A percentile compares a stretch with the other conserved stretches of the same genome.
Conservation (phyloP, 768 basidiomycete genomes). For the Mycena belliarum region DNA sequence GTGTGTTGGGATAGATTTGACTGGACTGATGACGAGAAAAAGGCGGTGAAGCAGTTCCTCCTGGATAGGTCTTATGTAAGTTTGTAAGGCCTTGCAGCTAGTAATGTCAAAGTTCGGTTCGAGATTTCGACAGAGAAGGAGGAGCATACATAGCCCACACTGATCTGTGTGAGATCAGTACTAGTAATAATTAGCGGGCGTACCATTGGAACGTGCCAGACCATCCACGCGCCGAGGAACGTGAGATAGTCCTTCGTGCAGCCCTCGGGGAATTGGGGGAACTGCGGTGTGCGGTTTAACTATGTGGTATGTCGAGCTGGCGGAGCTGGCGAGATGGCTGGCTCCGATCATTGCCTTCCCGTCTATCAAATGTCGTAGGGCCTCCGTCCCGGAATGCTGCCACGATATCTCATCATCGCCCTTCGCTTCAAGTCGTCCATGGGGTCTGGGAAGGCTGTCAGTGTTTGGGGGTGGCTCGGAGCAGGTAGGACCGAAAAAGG, state of each 20-base stretch:
- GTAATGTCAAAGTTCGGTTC: too few relatives aligned
- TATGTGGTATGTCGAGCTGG: constrained; percentile 6
- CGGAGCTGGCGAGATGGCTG: constrained; percentile 19
- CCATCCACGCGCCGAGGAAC: constrained; percentile 65
- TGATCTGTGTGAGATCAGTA: too few relatives aligned
- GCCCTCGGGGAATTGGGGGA: constrained; percentile 30
- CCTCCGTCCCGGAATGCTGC: constrained; percentile 23
- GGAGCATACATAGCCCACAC: too few relatives aligned
- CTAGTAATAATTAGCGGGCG: too few relatives aligned
- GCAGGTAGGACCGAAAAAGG: background rate
- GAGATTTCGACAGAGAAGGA: too few relatives aligned
- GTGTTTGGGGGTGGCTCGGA: background rate
- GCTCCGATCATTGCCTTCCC: constrained; percentile 18
- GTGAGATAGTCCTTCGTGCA: constrained; percentile 44
- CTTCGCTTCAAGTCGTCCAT: constrained; percentile 14
- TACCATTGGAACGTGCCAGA: constrained; percentile 81
- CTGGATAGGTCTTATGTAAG: too few relatives aligned
- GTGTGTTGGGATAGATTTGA: too few relatives aligned
- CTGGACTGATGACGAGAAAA: too few relatives aligned
- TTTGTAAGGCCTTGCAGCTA: too few relatives aligned
- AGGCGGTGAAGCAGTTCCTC: too few relatives aligned
- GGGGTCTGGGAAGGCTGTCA: constrained; percentile 18
- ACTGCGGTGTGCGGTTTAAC: too few relatives aligned
- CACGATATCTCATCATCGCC: constrained; percentile 20
- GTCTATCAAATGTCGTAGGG: constrained; percentile 18